Base-by-base conservation (phyloP, 805 yeast species). In the Starmerella floris region DNA sequence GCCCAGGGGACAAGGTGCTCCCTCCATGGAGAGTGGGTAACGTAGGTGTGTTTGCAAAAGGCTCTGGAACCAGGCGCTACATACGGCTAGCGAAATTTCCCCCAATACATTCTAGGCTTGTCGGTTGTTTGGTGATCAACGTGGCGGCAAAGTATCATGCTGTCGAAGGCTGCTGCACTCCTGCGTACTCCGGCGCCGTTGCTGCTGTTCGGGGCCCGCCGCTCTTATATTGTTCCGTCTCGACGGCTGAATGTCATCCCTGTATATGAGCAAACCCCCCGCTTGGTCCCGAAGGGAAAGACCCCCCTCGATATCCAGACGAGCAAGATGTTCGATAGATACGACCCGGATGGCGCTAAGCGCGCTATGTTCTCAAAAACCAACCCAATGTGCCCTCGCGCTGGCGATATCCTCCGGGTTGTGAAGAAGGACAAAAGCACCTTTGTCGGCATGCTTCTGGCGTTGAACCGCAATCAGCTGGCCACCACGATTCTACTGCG, bases 331-430 rank as follows among this genome's bases (percentile, higher is more conserved):
- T 67, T 70, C 36, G 60, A 62, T 27, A 71, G 68, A 50, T 71
- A 80, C 47, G 97, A 87, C 58, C 79, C 84, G 16, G 64, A 72
- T 3, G 91, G 88, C 4, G 64, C 68, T 63, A 79, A 82, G 62
- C 66, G 77, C 39, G 65, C 68, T 20, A 60, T 79, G 37, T 62
- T 83, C 25, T 64, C 69, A 42, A 64, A 66, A 23, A 50, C 58
- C 20, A 67, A 68, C 41, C 62, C 71, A 6, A 69, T 69, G 21
- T 64, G 72, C 44, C 64, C 87, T 25, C 70, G 83, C 43, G 72
- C 93, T 0, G 96, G 94, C 13, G 96, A 87, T 58, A 68, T 83
- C 23, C 75, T 87, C 30, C 74, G 81, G 49, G 79, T 87, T 3
- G 73, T 76, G 26, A 84, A 81, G 58, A 69, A 69, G 54, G 74